phyloP scores from a whole-genome alignment of 176 grass and related monocot genomes.

The Melocanna baccifera region DNA sequence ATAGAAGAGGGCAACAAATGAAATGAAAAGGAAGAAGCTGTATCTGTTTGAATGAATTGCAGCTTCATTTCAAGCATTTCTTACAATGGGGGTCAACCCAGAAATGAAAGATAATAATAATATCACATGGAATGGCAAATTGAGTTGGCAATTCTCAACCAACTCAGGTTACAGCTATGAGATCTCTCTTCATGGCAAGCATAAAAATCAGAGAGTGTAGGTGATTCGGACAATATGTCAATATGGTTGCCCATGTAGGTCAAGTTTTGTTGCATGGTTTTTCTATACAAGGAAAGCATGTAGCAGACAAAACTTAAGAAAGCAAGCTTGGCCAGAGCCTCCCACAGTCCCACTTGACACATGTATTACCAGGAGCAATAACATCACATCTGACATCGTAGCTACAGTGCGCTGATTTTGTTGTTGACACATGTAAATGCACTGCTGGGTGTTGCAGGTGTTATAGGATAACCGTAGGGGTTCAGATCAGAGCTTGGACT shows the following conservation, averaged over 20 bases:
- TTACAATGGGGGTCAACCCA: not conserved
- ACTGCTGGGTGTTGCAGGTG: not conserved
- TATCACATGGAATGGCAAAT: not conserved
- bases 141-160: not conserved
- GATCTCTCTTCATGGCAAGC: slow-evolving; percentile 1
- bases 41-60: not conserved
- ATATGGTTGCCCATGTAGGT: not conserved
- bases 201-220: not conserved
- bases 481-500: not conserved
- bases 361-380: not conserved
- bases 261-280: not conserved
- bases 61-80: not conserved
- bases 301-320: not conserved
- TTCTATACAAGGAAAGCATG: not conserved
- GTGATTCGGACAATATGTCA: not conserved
- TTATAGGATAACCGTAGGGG: not conserved
- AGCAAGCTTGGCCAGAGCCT: not conserved
- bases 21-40: not conserved
- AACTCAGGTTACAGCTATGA: not conserved
- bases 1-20: not conserved
- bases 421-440: not conserved
- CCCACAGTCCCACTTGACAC: not conserved
- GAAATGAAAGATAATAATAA: not conserved
- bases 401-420: not conserved
- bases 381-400: not conserved